Evolutionary conservation across 768 basidiomycete genomes (phyloP).

Genomic region (Myochromella boudieri): DNA sequence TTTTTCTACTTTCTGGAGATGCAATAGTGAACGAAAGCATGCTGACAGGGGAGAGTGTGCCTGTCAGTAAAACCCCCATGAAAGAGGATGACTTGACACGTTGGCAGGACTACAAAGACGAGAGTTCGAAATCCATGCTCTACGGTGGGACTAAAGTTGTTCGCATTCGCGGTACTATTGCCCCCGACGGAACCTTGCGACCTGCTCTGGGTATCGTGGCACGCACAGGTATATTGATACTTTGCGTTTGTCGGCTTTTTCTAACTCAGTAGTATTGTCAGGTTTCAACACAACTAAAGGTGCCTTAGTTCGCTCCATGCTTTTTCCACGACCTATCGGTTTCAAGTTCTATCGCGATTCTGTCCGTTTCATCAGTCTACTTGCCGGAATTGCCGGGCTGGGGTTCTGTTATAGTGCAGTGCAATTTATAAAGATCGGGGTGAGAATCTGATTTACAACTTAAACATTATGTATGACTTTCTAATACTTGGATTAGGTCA

Average conservation of each 20-base stretch:
- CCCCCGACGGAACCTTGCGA: slow-evolving; percentile 47
- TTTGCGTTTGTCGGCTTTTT: neutral
- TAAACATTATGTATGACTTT: neutral
- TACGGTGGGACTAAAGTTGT: slow-evolving; percentile 92
- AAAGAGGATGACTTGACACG: slow-evolving; percentile 73
- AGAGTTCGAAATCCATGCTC: slow-evolving; percentile 79
- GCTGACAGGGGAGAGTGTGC: slow-evolving; percentile 98
- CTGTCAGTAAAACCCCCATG: slow-evolving; percentile 86
- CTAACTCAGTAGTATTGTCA: slow-evolving; percentile 23
- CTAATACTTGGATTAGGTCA: slow-evolving; percentile 49
- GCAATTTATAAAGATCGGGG: slow-evolving; percentile 89
- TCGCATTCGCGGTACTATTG: slow-evolving; percentile 68
- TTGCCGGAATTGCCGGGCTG: slow-evolving; percentile 86
- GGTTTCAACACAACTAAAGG: slow-evolving; percentile 98
- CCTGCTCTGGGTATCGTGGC: slow-evolving; percentile 83
- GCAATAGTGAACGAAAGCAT: slow-evolving; percentile 99
- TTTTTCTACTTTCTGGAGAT: slow-evolving; percentile 92
- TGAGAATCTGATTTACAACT: slow-evolving; percentile 38
- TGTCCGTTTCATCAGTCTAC: slow-evolving; percentile 85
- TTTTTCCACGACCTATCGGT: slow-evolving; percentile 97
- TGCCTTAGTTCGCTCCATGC: slow-evolving; percentile 92
- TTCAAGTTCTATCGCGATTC: slow-evolving; percentile 99
- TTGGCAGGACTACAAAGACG: slow-evolving; percentile 72
- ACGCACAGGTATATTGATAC: slow-evolving; percentile 63
- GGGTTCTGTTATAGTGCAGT: slow-evolving; percentile 92